Evolutionary conservation across 371 early-diverging fungal species (phyloP).

Genomic region (Syncephalis fuscata): DNA sequence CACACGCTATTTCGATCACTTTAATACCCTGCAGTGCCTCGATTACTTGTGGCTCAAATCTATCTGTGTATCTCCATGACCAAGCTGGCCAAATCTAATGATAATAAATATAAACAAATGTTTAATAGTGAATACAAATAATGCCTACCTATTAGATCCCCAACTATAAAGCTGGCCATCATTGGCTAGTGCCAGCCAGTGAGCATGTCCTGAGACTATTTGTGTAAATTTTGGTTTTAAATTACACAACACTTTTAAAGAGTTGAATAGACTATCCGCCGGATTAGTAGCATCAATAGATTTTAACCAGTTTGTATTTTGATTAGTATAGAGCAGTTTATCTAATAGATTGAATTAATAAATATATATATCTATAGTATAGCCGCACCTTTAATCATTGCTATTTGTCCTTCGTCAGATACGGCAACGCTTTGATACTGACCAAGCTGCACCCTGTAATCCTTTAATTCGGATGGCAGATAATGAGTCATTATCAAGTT

Average conservation of each 20-base stretch:
- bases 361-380: not conserved
- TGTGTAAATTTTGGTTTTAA: not conserved
- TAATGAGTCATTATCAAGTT: no score
- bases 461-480: no score
- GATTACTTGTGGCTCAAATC: constrained; percentile 2
- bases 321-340: no score
- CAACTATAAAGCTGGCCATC: constrained; percentile 6
- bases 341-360: no score
- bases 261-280: no score
- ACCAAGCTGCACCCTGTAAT: no score
- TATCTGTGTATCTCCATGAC: constrained; percentile 3
- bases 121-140: not conserved
- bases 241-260: no score
- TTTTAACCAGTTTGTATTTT: no score
- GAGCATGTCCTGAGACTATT: constrained; percentile 4
- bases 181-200: constrained; percentile 4
- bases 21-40: constrained; percentile 5
- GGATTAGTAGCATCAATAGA: no score
- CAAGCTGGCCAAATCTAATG: constrained; percentile 5
- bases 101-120: not conserved
- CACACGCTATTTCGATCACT: constrained; percentile 5
- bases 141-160: constrained; percentile 5
- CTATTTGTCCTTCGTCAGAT: no score
- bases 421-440: no score
- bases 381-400: not conserved